phyloP scores from a whole-genome alignment of 2,329 filamentous ascomycete genomes.

The Phaeoacremonium minimum region DNA sequence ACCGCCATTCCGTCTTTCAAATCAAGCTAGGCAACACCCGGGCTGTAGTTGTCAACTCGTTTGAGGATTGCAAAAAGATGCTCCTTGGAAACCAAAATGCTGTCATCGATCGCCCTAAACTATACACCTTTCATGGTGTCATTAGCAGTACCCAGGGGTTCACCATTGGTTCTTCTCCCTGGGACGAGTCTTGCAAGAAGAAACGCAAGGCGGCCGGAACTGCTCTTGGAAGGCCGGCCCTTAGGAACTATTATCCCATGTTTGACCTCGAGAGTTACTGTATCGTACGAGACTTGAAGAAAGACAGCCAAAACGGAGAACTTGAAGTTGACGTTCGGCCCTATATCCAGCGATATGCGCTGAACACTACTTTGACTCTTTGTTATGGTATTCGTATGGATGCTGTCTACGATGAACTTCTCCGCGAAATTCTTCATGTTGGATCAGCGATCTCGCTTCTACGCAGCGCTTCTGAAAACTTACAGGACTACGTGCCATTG shows the following conservation, averaged over 20 bases:
- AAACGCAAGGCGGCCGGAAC: conserved; percentile 46
- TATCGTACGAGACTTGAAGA: conserved; percentile 40
- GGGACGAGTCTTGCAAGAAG: conserved; percentile 49
- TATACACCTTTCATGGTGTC: conserved; percentile 50
- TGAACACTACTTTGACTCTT: conserved; percentile 50
- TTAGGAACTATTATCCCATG: conserved; percentile 46
- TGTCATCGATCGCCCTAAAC: conserved; percentile 42
- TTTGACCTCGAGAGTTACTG: conserved; percentile 49
- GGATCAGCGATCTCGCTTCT: conserved; percentile 46
- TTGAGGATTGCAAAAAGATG: conserved; percentile 46
- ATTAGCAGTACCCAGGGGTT: conserved; percentile 48
- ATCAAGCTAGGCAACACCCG: conserved; percentile 49
- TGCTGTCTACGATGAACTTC: conserved; percentile 42
- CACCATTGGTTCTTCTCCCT: conserved; percentile 49
- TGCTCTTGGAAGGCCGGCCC: conserved; percentile 37
- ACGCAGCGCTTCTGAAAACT: conserved; percentile 46
- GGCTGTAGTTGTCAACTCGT: conserved; percentile 48
- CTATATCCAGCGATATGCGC: conserved; percentile 47
- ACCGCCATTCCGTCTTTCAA: conserved; percentile 42
- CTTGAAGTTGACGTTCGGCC: conserved; percentile 40
- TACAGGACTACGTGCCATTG: conserved; percentile 47
- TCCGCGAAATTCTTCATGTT: conserved; percentile 48
- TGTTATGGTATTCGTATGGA: conserved; percentile 54
- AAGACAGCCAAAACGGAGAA: conserved; percentile 34
- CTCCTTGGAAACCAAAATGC: conserved; percentile 44